phyloP scores from a whole-genome alignment of 2,329 filamentous ascomycete species.

The Talaromyces funiculosus region DNA sequence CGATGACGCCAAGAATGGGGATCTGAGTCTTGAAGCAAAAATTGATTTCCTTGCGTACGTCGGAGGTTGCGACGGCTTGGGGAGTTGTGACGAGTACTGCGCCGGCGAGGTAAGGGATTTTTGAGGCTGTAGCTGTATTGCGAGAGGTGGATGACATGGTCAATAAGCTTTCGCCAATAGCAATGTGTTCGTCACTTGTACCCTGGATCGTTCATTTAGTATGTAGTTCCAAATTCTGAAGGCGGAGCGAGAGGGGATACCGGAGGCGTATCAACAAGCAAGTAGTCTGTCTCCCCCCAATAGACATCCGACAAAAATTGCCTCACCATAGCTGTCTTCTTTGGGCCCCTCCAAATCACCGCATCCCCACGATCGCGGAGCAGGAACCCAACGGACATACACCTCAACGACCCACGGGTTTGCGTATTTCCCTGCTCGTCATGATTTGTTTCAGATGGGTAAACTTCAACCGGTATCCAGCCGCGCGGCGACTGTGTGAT shows the following conservation, averaged over 20 bases:
- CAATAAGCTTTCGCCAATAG: conserved; percentile 78
- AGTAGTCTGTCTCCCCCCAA: conserved; percentile 81
- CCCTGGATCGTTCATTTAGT: neutral
- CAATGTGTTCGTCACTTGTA: conserved; percentile 86
- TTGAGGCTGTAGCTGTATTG: conserved; percentile 15
- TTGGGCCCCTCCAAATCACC: conserved; percentile 94
- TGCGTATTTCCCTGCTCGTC: conserved; percentile 15
- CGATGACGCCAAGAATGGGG: conserved; percentile 77
- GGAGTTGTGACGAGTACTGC: conserved; percentile 95
- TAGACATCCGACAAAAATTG: conserved; percentile 90
- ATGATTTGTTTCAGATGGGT: conserved; percentile 47
- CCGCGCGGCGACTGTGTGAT: conserved; percentile 87
- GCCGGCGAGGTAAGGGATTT: conserved; percentile 63
- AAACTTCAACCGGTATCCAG: conserved; percentile 85
- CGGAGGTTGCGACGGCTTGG: conserved; percentile 85
- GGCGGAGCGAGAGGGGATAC: conserved; percentile 29
- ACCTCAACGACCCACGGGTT: conserved; percentile 44
- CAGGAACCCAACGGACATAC: conserved; percentile 92
- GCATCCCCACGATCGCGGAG: conserved; percentile 78
- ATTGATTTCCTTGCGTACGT: conserved; percentile 91
- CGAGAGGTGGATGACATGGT: conserved; percentile 32
- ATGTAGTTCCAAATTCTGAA: neutral
- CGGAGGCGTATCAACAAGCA: conserved; percentile 92
- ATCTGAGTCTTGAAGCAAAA: conserved; percentile 83
- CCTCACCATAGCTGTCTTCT: conserved; percentile 98